These are phyloP conservation scores for Simplicillium aogashimaense DNA, from an alignment of 2,329 filamentous ascomycete species.

Conservation along the genomic window DNA sequence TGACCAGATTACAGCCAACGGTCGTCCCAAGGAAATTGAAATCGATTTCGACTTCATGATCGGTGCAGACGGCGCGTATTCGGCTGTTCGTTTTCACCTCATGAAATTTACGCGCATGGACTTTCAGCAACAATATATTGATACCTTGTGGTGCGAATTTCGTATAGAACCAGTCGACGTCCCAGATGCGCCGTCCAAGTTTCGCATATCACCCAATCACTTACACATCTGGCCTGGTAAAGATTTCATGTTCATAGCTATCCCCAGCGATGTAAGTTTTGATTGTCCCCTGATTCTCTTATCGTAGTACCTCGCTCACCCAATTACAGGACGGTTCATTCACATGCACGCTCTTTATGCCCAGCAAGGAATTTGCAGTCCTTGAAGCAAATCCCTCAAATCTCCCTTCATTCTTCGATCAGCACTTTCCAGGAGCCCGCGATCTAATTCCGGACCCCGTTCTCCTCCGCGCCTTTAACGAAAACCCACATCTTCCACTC, in stretches of 20 bases:
- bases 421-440: constrained; percentile 79
- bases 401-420: constrained; percentile 66
- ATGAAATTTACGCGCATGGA: constrained; percentile 93
- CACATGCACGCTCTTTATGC: constrained; percentile 88
- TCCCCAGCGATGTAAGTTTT: constrained; percentile 55
- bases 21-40: constrained; percentile 62
- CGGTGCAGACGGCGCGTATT: constrained; percentile 91
- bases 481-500: constrained; percentile 82
- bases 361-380: constrained; percentile 55
- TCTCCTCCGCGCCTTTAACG: constrained; percentile 63
- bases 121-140: constrained; percentile 90
- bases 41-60: constrained; percentile 87
- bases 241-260: constrained; percentile 97
- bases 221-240: constrained; percentile 95
- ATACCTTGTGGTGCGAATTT: constrained; percentile 96
- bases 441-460: constrained; percentile 56
- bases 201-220: constrained; percentile 82
- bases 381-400: constrained; percentile 54
- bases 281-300: not conserved
- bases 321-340: constrained; percentile 68
- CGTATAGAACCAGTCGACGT: constrained; percentile 51
- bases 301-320: constrained; percentile 6
- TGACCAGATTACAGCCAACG: constrained; percentile 21
- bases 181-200: constrained; percentile 33
- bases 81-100: constrained; percentile 78